A percentile compares a stretch with the other conserved stretches of the same genome.
phyloP scores from a whole-genome alignment of 2,329 filamentous ascomycete genomes.

The Colletotrichum sp. region DNA sequence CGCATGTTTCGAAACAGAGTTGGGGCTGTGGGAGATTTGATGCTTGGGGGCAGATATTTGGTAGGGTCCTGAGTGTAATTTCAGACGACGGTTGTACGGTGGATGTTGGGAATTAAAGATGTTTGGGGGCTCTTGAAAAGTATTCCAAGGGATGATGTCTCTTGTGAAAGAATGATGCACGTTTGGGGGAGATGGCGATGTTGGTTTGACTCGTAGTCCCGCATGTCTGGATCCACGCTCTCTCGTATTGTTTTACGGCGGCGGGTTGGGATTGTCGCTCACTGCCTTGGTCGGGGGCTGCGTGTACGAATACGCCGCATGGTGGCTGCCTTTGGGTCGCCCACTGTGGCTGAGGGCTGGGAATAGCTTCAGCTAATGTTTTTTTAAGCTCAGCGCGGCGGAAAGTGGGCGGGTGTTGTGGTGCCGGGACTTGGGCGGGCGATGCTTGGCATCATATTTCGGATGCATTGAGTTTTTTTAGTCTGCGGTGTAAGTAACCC shows the following conservation, averaged over 20 bases:
- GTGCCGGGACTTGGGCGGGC: background rate
- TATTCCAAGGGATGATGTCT: background rate
- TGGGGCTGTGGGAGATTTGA: background rate
- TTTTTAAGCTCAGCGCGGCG: background rate
- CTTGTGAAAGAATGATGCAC: background rate
- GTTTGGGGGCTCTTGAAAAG: background rate
- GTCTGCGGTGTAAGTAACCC: background rate
- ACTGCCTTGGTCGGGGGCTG: background rate
- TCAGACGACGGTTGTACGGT: background rate
- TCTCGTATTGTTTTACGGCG: background rate
- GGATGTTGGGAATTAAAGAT: background rate
- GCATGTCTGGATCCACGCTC: background rate
- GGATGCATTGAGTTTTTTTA: background rate
- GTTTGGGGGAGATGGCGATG: background rate
- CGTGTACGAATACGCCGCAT: background rate
- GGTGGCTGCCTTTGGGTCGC: background rate
- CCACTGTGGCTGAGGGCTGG: background rate
- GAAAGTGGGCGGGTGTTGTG: background rate
- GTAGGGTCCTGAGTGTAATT: background rate
- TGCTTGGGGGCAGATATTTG: background rate
- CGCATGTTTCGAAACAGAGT: constrained; percentile 10
- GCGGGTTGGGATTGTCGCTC: background rate
- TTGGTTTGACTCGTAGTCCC: background rate
- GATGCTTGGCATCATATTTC: background rate
- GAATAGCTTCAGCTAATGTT: constrained; percentile 13